Percentiles rank a stretch among this genome's conserved stretches.
Evolutionary conservation across 192 early-diverging fungal species (phyloP).

Genomic region (Geranomyces variabilis): DNA sequence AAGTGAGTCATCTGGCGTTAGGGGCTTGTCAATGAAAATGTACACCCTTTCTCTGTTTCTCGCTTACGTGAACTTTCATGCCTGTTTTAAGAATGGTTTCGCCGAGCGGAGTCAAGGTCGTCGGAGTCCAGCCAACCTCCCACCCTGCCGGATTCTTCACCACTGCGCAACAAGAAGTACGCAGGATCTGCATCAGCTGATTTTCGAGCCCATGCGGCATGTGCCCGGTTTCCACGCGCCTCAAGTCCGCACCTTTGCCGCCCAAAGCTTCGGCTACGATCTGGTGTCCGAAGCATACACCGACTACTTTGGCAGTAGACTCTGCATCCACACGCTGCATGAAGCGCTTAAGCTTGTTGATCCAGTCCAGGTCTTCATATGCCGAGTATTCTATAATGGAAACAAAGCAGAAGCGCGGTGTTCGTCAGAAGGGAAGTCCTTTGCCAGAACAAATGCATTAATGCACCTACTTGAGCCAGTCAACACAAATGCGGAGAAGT

Average conservation of each 20-base stretch:
- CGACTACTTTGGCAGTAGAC: constrained; percentile 56
- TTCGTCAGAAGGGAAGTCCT: constrained; percentile 48
- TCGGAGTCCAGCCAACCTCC: constrained; percentile 63
- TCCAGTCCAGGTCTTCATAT: constrained; percentile 72
- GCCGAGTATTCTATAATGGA: constrained; percentile 62
- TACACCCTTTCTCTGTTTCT: no score
- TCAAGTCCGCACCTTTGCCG: constrained; percentile 55
- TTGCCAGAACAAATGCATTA: background rate
- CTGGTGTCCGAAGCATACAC: constrained; percentile 88
- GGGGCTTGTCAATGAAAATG: no score
- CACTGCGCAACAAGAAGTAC: no score
- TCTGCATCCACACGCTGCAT: constrained; percentile 42
- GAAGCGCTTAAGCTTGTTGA: constrained; percentile 58
- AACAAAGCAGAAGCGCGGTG: no score
- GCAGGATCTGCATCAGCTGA: no score
- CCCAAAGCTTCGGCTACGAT: constrained; percentile 72
- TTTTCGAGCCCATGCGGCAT: no score
- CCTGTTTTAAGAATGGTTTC: constrained; percentile 20
- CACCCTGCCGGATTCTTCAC: constrained; percentile 66
- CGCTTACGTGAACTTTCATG: constrained; percentile 7
- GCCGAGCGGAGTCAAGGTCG: constrained; percentile 37
- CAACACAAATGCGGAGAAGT: constrained; percentile 42
- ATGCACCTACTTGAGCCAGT: constrained; percentile 47
- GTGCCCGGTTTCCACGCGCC: no score
- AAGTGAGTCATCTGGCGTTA: no score